These are phyloP conservation scores for Zygotorulaspora chibaensis DNA, from an alignment of 805 yeast species.

Conservation along the genomic window DNA sequence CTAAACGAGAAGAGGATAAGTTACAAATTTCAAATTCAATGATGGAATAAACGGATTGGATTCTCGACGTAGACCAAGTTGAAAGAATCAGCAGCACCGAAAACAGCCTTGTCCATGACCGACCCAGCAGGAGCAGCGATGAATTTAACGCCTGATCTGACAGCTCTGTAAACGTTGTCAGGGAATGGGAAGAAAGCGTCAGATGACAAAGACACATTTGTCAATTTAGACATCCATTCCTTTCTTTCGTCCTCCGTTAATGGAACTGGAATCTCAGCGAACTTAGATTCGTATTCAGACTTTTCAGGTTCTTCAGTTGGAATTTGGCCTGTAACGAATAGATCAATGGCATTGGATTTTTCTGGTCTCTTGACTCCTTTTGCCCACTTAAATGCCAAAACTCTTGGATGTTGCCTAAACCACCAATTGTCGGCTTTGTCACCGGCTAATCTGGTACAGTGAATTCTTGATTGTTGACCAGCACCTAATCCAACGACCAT, in stretches of 20 bases:
- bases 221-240: conserved; percentile 80
- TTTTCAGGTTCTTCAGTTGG: conserved; percentile 91
- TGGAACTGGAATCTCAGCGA: conserved; percentile 77
- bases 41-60: conserved; percentile 97
- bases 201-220: conserved; percentile 85
- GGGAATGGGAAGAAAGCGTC: conserved; percentile 99
- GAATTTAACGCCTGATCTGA: conserved; percentile 90
- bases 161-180: conserved; percentile 97
- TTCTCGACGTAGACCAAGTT: conserved; percentile 92
- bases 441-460: conserved; percentile 98
- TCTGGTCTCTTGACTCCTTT: conserved; percentile 98
- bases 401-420: conserved; percentile 98
- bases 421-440: conserved; percentile 99
- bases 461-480: conserved; percentile 99
- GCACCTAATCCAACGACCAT: conserved; percentile 99
- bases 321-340: conserved; percentile 85
- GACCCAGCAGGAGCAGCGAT: conserved; percentile 97
- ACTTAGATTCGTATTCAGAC: conserved; percentile 86
- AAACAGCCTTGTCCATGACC: conserved; percentile 94
- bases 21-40: conserved; percentile 40
- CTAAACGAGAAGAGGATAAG: not conserved
- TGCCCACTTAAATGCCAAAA: conserved; percentile 91
- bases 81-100: conserved; percentile 90
- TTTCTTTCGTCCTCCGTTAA: conserved; percentile 76
- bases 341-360: conserved; percentile 95